Conservation (phyloP, 805 yeast species). For the Zygosaccharomyces lentus region DNA sequence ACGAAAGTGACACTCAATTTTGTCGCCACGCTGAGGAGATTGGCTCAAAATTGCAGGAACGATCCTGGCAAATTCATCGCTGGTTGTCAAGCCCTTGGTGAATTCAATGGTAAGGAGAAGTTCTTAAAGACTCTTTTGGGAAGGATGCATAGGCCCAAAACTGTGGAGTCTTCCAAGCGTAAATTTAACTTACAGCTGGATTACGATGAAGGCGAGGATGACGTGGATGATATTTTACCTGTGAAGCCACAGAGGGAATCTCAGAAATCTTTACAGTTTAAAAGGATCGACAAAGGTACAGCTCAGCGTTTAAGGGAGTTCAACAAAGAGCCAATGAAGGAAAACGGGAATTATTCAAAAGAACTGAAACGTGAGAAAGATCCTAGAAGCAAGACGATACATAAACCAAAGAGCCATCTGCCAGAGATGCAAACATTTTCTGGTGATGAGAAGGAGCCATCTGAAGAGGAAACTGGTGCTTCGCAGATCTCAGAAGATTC, state of each 20-base stretch:
- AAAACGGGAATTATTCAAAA: not conserved
- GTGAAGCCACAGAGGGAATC: not conserved
- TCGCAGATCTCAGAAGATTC: conserved; percentile 6
- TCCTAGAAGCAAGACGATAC: not conserved
- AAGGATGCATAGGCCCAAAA: not conserved
- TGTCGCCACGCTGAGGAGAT: conserved; percentile 17
- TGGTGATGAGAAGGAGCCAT: conserved; percentile 1
- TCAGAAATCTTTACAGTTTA: conserved; percentile 11
- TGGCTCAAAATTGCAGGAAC: conserved; percentile 16
- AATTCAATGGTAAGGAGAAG: conserved; percentile 20
- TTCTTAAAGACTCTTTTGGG: conserved; percentile 14
- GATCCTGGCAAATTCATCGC: conserved; percentile 18
- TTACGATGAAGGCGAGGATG: conserved; percentile 6
- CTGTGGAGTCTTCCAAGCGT: not conserved
- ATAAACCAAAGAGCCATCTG: not conserved
- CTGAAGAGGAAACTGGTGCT: not conserved
- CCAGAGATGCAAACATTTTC: not conserved
- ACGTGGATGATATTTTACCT: not conserved
- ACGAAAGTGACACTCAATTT: conserved; percentile 24
- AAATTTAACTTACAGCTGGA: not conserved
- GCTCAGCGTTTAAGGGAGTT: conserved; percentile 24
- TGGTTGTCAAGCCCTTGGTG: conserved; percentile 27
- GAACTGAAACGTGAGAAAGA: not conserved
- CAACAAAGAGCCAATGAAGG: not conserved
- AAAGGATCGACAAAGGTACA: conserved; percentile 20